phyloP scores from a whole-genome alignment of 2,329 filamentous ascomycete genomes.

The Exophiala spinifera region DNA sequence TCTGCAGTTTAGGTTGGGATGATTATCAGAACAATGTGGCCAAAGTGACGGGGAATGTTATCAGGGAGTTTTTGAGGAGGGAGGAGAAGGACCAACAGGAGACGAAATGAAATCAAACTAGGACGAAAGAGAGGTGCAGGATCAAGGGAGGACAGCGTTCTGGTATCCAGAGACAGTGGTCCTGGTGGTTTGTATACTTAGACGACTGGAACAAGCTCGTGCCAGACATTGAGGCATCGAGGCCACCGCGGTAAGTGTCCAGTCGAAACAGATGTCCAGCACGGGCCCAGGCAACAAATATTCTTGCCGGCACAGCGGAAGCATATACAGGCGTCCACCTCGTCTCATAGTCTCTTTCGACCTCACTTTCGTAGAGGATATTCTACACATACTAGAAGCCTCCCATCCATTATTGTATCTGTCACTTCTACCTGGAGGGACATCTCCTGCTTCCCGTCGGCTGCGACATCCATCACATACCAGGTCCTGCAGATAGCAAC shows the following conservation, averaged over 20 bases:
- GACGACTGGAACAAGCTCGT: not conserved
- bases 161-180: not conserved
- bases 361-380: no score
- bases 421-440: no score
- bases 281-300: not conserved
- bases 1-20: conserved; percentile 28
- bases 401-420: no score
- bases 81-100: no score
- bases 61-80: conserved; percentile 25
- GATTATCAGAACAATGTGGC: conserved; percentile 32
- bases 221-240: not conserved
- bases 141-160: not conserved
- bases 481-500: no score
- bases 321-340: conserved; percentile 2
- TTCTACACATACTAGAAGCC: no score
- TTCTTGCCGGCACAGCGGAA: not conserved
- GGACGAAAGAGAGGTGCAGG: no score
- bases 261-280: not conserved
- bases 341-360: not conserved
- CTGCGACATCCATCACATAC: not conserved
- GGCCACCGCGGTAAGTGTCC: not conserved
- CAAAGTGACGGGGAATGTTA: conserved; percentile 29
- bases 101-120: no score
- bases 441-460: no score
- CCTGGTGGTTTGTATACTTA: not conserved